These are phyloP conservation scores for Hypoxylon sp. DNA, from an alignment of 2,329 filamentous ascomycete species.

Conservation along the genomic window DNA sequence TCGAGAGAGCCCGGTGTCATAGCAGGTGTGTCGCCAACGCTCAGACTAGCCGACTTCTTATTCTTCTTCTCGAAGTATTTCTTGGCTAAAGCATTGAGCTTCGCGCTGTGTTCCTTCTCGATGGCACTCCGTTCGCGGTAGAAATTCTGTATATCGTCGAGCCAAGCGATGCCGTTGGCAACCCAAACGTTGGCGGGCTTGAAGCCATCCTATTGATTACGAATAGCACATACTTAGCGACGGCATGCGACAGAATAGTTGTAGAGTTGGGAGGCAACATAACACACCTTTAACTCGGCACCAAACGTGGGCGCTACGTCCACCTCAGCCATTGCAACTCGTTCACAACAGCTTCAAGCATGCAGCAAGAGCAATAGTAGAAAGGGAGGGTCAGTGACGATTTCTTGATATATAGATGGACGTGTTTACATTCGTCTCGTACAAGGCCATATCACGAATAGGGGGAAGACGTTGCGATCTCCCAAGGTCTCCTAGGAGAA, in stretches of 20 bases:
- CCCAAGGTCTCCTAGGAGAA: slow-evolving; percentile 2
- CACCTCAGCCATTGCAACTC: slow-evolving; percentile 78
- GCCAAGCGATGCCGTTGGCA: slow-evolving; percentile 87
- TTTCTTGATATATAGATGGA: slow-evolving; percentile 9
- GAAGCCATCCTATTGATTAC: slow-evolving; percentile 82
- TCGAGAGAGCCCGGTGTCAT: slow-evolving; percentile 97
- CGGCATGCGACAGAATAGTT: slow-evolving; percentile 41
- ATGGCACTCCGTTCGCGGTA: slow-evolving; percentile 94
- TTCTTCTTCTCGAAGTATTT: slow-evolving; percentile 98
- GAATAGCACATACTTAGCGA: slow-evolving; percentile 29
- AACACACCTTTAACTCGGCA: slow-evolving; percentile 86
- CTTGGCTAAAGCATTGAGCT: slow-evolving; percentile 87
- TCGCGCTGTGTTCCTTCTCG: slow-evolving; percentile 96
- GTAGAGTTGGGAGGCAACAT: slow-evolving; percentile 45
- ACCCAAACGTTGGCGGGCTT: slow-evolving; percentile 96
- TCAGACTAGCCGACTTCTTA: slow-evolving; percentile 86
- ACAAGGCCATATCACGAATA: slow-evolving; percentile 41
- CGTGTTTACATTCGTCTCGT: slow-evolving; percentile 26
- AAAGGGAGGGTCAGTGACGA: slow-evolving; percentile 14
- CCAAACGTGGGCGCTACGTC: slow-evolving; percentile 89
- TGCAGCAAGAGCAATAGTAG: slow-evolving; percentile 27
- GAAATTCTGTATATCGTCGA: slow-evolving; percentile 96
- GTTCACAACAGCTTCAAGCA: slow-evolving; percentile 37
- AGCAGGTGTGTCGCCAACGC: slow-evolving; percentile 90
- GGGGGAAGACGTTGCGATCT: slow-evolving; percentile 7